These are phyloP conservation scores for Asterionellopsis glacialis DNA, from an alignment of 108 stramenopile genomes.

Conservation along the genomic window DNA sequence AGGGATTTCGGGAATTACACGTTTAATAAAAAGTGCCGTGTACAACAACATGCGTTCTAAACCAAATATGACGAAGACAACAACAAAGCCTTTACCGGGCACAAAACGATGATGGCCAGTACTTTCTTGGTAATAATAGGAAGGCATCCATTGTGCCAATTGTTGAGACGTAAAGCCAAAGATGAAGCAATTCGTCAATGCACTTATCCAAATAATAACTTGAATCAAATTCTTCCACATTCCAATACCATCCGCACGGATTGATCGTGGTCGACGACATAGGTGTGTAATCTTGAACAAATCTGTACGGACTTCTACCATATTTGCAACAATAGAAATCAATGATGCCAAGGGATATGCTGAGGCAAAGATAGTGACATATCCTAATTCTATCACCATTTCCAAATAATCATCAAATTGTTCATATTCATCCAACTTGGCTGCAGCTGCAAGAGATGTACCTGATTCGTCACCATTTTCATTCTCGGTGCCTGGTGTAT, in stretches of 20 bases:
- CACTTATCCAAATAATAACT: conserved; percentile 52
- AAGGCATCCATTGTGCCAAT: conserved; percentile 68
- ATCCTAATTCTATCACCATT: conserved; percentile 80
- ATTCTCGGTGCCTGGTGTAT: background rate
- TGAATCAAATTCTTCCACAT: conserved; percentile 65
- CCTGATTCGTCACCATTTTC: conserved; percentile 9
- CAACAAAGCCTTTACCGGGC: conserved; percentile 56
- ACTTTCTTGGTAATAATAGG: conserved; percentile 41
- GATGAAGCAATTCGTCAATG: conserved; percentile 76
- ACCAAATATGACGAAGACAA: conserved; percentile 69
- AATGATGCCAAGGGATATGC: conserved; percentile 76
- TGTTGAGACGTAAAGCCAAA: conserved; percentile 73
- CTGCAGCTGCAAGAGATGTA: conserved; percentile 10
- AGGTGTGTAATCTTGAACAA: conserved; percentile 57
- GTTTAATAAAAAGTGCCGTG: conserved; percentile 28
- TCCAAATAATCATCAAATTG: conserved; percentile 86
- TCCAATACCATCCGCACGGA: conserved; percentile 36
- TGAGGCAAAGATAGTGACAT: conserved; percentile 79
- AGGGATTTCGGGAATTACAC: conserved; percentile 37
- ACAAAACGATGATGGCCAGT: conserved; percentile 36
- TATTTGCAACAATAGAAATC: conserved; percentile 53
- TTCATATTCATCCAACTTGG: conserved; percentile 60
- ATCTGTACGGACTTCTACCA: conserved; percentile 65
- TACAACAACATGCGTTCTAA: conserved; percentile 61
- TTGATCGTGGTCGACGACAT: conserved; percentile 35